These are phyloP conservation scores for Phialophora expanda DNA, from an alignment of 2,329 filamentous ascomycete species.

Conservation along the genomic window DNA sequence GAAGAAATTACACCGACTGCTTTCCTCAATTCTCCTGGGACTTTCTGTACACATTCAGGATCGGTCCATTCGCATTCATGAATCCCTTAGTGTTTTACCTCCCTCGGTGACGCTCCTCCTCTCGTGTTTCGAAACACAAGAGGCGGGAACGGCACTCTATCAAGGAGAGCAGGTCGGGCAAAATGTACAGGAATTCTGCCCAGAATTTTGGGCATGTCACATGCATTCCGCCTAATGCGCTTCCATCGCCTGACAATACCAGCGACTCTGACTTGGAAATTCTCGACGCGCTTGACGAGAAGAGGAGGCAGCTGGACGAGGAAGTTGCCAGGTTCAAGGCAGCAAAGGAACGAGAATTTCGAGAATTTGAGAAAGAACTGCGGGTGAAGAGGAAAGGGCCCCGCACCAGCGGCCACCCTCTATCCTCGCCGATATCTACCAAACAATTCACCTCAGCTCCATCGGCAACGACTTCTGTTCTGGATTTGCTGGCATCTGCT, in stretches of 20 bases:
- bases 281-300: slow-evolving; percentile 36
- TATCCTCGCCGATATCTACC: slow-evolving; percentile 8
- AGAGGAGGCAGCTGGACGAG: slow-evolving; percentile 39
- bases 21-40: background rate
- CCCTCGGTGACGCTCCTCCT: slow-evolving; percentile 4
- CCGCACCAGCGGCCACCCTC: slow-evolving; percentile 9
- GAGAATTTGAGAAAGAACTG: slow-evolving; percentile 39
- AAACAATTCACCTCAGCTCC: slow-evolving; percentile 14
- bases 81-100: slow-evolving; percentile 3
- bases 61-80: slow-evolving; percentile 4
- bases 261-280: slow-evolving; percentile 34
- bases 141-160: background rate
- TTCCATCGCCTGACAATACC: slow-evolving; percentile 32
- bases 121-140: background rate
- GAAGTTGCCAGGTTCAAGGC: slow-evolving; percentile 39
- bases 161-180: background rate
- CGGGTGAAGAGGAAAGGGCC: slow-evolving; percentile 28
- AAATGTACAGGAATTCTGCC: slow-evolving; percentile 27
- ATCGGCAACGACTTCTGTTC: slow-evolving; percentile 12
- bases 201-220: slow-evolving; percentile 32
- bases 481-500: slow-evolving; percentile 27
- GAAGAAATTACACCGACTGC: background rate
- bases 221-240: slow-evolving; percentile 25
- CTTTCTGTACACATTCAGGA: background rate
- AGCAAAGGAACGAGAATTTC: slow-evolving; percentile 40